Conservation (phyloP, 2,329 filamentous ascomycete genomes). For the Biscogniauxia mediterranea region DNA sequence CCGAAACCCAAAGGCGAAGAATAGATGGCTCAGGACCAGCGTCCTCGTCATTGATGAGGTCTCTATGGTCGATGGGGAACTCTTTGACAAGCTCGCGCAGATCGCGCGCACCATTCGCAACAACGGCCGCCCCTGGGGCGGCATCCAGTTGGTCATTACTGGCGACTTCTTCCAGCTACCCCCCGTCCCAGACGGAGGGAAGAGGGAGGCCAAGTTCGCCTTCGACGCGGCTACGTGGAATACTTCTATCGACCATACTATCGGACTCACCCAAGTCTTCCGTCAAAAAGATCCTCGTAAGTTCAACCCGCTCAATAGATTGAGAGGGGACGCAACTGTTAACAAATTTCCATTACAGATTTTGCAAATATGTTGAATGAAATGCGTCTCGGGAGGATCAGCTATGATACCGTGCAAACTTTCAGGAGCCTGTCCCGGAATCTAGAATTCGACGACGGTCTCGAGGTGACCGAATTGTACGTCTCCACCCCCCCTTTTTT, state of each 20-base stretch:
- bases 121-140: slow-evolving; percentile 89
- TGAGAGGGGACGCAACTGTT: slow-evolving; percentile 53
- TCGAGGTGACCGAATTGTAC: slow-evolving; percentile 81
- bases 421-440: slow-evolving; percentile 74
- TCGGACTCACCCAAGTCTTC: slow-evolving; percentile 92
- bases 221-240: slow-evolving; percentile 92
- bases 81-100: slow-evolving; percentile 93
- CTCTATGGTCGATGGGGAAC: slow-evolving; percentile 96
- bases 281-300: slow-evolving; percentile 75
- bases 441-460: slow-evolving; percentile 68
- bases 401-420: slow-evolving; percentile 32
- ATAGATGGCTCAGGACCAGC: slow-evolving; percentile 84
- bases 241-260: slow-evolving; percentile 91
- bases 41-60: slow-evolving; percentile 91
- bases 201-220: slow-evolving; percentile 68
- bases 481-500: slow-evolving; percentile 21
- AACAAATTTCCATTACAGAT: slow-evolving; percentile 58
- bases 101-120: slow-evolving; percentile 84
- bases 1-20: slow-evolving; percentile 84
- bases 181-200: slow-evolving; percentile 76
- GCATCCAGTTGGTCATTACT: slow-evolving; percentile 92
- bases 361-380: slow-evolving; percentile 97
- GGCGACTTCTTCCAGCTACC: slow-evolving; percentile 98
- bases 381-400: slow-evolving; percentile 45
- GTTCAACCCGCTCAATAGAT: slow-evolving; percentile 80